A percentile compares a stretch with the other conserved stretches of the same genome.
Conservation (phyloP, 2,329 filamentous ascomycete genomes). For the Alternaria conjuncta region DNA sequence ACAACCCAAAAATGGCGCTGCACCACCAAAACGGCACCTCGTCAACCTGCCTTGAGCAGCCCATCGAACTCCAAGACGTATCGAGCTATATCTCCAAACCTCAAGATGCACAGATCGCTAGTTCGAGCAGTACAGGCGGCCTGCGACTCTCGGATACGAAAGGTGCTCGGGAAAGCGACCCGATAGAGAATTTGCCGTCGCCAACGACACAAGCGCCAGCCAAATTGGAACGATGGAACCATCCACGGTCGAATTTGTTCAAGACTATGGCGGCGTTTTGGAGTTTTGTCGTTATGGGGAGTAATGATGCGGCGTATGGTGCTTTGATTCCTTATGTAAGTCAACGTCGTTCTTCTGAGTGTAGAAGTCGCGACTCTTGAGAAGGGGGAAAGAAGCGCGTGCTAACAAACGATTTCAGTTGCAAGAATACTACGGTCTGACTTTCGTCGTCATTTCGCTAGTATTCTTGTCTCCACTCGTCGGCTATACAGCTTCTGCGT, state of each 20-base stretch:
- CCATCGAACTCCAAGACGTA: constrained; percentile 42
- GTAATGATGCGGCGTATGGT: constrained; percentile 71
- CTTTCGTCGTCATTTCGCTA: constrained; percentile 69
- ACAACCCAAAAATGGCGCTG: constrained; percentile 25
- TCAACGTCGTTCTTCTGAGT: not conserved
- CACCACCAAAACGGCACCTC: constrained; percentile 41
- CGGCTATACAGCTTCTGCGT: constrained; percentile 68
- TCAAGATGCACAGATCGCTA: constrained; percentile 24
- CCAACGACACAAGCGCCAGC: constrained; percentile 52
- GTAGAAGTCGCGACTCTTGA: not conserved
- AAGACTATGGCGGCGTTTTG: constrained; percentile 66
- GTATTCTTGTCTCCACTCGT: constrained; percentile 71
- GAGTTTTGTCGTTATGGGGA: constrained; percentile 69
- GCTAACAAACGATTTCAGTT: constrained; percentile 51
- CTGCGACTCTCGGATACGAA: constrained; percentile 26
- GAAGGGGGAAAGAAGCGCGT: not conserved
- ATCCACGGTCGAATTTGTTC: constrained; percentile 63
- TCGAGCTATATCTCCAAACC: constrained; percentile 29
- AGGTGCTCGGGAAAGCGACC: constrained; percentile 20
- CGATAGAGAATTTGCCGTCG: constrained; percentile 53
- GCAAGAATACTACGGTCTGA: constrained; percentile 67
- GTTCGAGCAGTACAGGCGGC: constrained; percentile 8
- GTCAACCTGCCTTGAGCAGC: constrained; percentile 43
- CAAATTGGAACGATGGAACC: constrained; percentile 67
- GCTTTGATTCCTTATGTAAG: constrained; percentile 59